Evolutionary conservation across 2,329 filamentous ascomycete genomes (phyloP), one percentile per base, ranked within the genome.

Genomic region (Plectosphaerella plurivora): DNA sequence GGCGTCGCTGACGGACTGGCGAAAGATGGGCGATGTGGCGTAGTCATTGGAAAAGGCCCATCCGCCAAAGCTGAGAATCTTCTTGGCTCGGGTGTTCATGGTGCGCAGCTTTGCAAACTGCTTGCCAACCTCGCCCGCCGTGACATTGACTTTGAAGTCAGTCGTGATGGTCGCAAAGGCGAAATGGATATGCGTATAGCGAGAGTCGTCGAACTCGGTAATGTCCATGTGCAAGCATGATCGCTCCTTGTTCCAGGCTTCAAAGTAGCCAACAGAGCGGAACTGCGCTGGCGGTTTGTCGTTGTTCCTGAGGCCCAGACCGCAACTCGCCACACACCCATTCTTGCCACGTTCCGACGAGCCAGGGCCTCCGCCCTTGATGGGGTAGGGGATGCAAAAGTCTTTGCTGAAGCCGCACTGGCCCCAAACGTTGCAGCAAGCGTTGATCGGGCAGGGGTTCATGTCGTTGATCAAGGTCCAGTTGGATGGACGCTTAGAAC

Each of bases 1-100:
- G 0, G 52, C 65, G 2, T 61, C 57, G 54, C 50, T 52, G 5
- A 67, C 60, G n/a, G 55, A 68, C 2, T 69, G 47, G 0, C 72
- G 63, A 52, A 76, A 66, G 35, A 73, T 70, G 20, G 36, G 15
- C 53, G 66, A 73, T 0, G 69, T 73, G n/a, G 24, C 56, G 0
- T 62, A 57, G 10, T 64, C 58, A 1, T 71, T 75, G 1, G 67
- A 72, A 51, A 71, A 74, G 2, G 57, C 60, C 74, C 74, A 77
- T 16, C 74, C 74, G 12, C 74, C 74, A 55, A 78, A 69, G 0
- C 70, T 67, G 2, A 77, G 7, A 37, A 76, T 69, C n/a, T 59
- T 61, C 52, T 72, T 70, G 28, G 63, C 35, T 2, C 58, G 57
- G 0, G 24, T 53, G 7, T 64, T 35, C 0, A 50, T 42, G 41